Evolutionary conservation across 1,284 basidiomycete species (phyloP), one percentile per base, ranked within the genome.

Genomic region (Trichosporon inkin): DNA sequence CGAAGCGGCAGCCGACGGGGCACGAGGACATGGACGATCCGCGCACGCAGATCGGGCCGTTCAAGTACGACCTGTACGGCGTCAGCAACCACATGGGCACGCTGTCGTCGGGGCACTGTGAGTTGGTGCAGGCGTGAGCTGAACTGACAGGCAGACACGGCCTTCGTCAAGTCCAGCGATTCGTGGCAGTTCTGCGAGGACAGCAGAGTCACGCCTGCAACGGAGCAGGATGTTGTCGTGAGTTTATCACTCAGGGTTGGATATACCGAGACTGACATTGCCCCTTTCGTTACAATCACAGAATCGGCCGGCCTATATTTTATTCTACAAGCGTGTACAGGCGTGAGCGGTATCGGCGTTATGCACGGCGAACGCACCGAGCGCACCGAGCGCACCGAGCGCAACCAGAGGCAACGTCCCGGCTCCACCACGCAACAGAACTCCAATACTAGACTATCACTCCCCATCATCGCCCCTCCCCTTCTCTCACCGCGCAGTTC

Each of bases 61-160:
- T 91, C 76, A 83, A 80, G 66, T 95, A 94, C 71, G 90, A 94
- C 72, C 78, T 94, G 64, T 95, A 93, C 72, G 91, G 82, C 10
- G 91, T 94, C 22, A 92, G 89, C 54, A 95, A 96, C 75, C 93
- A 97, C 79, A 90, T 87, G 74, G 93, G 93, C 6, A 92, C 87
- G 71, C 78, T 96, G 61, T 90, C 86, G 68, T 89, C 88, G 67
- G 93, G 93, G 0, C 93, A 97, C 78, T 97, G 92, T 95, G 70
- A 80, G 91, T 83, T 35, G 14, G 28, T 11, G 16, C 52, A 14
- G 47, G 19, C 20, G 1, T n/a, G 2, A 7, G 34, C 7, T 34
- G 16, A 11, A 39, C 17, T 53, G 41, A 40, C 38, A 4, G 22
- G 10, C 67, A 92, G 91, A 94, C 76, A 94, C 91, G 52, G 89